Evolutionary conservation across 768 basidiomycete genomes (phyloP).

Genomic region (Lactarius deliciosus): DNA sequence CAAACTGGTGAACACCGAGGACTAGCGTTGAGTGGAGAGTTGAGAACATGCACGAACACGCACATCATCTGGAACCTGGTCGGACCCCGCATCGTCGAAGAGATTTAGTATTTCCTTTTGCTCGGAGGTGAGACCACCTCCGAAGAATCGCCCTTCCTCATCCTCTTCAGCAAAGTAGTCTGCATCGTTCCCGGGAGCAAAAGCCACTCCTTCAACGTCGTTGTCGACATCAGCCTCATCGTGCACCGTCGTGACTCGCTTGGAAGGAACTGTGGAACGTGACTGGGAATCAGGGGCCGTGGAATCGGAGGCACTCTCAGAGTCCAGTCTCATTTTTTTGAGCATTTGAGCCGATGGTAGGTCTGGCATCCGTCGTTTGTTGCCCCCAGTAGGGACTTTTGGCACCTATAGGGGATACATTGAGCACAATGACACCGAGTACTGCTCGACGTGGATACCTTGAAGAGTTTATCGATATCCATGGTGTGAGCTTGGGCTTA

Average conservation of each 20-base stretch:
- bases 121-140: slow-evolving; percentile 87
- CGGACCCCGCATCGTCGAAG: slow-evolving; percentile 73
- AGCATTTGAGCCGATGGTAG: slow-evolving; percentile 79
- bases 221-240: slow-evolving; percentile 60
- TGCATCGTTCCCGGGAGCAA: slow-evolving; percentile 84
- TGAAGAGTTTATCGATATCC: slow-evolving; percentile 54
- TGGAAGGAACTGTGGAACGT: slow-evolving; percentile 34
- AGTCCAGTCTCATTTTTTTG: slow-evolving; percentile 71
- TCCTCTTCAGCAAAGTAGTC: slow-evolving; percentile 92
- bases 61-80: slow-evolving; percentile 68
- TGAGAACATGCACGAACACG: slow-evolving; percentile 35
- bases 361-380: slow-evolving; percentile 74
- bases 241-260: slow-evolving; percentile 54
- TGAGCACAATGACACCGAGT: slow-evolving; percentile 8
- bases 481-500: slow-evolving; percentile 33
- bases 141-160: slow-evolving; percentile 89
- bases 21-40: slow-evolving; percentile 1
- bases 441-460: slow-evolving; percentile 34
- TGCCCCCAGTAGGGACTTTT: slow-evolving; percentile 60
- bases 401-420: slow-evolving; percentile 49
- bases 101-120: slow-evolving; percentile 97
- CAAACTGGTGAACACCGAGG: slow-evolving; percentile 43
- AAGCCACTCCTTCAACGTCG: slow-evolving; percentile 41
- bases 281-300: slow-evolving; percentile 9
- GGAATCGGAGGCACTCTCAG: slow-evolving; percentile 24